Evolutionary conservation across 306 rosid genomes (phyloP).

Genomic region (barrel medic (Medicago truncatula)): MtrunA17r5.0-ANR NC_053044.1:51429501-51430000

Average conservation of each 20-base stretch:
- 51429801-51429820: slow-evolving; percentile 80
- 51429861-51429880: not conserved
- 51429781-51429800: slow-evolving; percentile 88
- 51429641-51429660: not conserved
- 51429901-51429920: too few species aligned
- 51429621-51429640: slow-evolving; percentile 27
- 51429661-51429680: slow-evolving; percentile 50
- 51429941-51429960: slow-evolving; percentile 95
- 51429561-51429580: not conserved
- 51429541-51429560: slow-evolving; percentile 8
- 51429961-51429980: slow-evolving; percentile 81
- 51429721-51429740: slow-evolving; percentile 92
- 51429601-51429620: slow-evolving; percentile 20
- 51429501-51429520: slow-evolving; percentile 10
- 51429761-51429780: slow-evolving; percentile 77
- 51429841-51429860: slow-evolving; percentile 38
- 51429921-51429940: slow-evolving; percentile 65
- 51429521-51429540: slow-evolving; percentile 9
- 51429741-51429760: slow-evolving; percentile 95
- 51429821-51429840: slow-evolving; percentile 91
- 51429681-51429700: slow-evolving; percentile 99
- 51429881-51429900: not conserved
- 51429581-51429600: slow-evolving; percentile 2
- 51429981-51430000: slow-evolving; percentile 86
- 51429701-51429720: slow-evolving; percentile 85